Evolutionary conservation across 495 filamentous ascomycete species (phyloP).

Genomic region (Durotheca rogersii): DNA sequence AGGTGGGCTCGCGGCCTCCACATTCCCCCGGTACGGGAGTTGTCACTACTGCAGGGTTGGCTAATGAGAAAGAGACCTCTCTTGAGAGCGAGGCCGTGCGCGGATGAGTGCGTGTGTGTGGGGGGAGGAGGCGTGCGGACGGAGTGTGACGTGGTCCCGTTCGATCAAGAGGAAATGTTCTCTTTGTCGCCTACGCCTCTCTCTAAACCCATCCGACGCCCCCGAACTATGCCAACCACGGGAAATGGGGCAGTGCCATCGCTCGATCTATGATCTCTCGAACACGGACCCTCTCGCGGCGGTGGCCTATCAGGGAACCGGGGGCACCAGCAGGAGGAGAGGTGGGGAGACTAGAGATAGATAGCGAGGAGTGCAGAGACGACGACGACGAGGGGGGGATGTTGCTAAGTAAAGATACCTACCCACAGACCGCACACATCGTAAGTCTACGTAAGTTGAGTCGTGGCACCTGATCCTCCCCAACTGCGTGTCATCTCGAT

Average conservation of each 20-base stretch:
- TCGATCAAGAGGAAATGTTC: conserved; percentile 32
- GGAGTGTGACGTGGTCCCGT: conserved; percentile 36
- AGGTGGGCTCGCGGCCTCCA: conserved; percentile 30
- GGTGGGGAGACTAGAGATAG: background rate
- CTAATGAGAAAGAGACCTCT: background rate
- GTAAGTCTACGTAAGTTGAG: conserved; percentile 7
- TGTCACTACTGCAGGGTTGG: conserved; percentile 17
- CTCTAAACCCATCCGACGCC: no score
- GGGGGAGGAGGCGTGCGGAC: conserved; percentile 26
- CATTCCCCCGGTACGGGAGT: conserved; percentile 15
- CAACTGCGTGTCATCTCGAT: conserved; percentile 41
- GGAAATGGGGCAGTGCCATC: conserved; percentile 28
- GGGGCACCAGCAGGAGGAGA: background rate
- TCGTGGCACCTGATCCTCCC: conserved; percentile 39
- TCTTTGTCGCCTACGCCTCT: conserved; percentile 1
- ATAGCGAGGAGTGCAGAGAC: no score
- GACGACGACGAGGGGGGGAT: no score
- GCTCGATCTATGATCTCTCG: conserved; percentile 29
- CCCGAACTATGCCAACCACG: conserved; percentile 18
- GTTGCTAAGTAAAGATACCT: no score
- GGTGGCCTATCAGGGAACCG: background rate
- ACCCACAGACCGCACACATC: no score
- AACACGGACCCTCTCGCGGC: background rate
- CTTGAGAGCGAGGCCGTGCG: background rate
- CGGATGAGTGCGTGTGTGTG: conserved; percentile 19